Conservation (phyloP, 345 rosid species). For the Citrus unshiu region DNA sequence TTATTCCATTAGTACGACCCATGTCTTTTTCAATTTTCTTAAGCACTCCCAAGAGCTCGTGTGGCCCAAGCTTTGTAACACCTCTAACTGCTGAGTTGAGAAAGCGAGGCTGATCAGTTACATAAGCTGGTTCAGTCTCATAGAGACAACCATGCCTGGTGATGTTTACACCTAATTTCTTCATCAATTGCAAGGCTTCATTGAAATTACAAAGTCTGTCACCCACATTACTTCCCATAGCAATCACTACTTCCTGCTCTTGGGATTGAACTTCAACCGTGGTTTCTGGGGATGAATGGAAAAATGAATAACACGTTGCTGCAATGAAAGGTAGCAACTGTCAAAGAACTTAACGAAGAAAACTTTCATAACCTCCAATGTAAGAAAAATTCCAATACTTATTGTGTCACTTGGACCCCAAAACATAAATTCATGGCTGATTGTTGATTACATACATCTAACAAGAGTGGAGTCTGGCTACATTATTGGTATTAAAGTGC, state of each 20-base stretch:
- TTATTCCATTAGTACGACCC: conserved; percentile 72
- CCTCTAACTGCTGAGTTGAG: conserved; percentile 87
- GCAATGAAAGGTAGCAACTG: conserved; percentile 14
- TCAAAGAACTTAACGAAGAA: conserved; percentile 4
- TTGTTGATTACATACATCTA: neutral
- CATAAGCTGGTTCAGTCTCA: conserved; percentile 87
- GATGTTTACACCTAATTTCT: conserved; percentile 49
- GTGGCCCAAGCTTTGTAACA: conserved; percentile 76
- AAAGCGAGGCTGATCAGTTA: conserved; percentile 82
- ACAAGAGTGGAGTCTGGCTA: neutral
- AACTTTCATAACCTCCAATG: neutral
- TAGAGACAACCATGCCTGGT: conserved; percentile 78
- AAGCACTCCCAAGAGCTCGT: conserved; percentile 62
- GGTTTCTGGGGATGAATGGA: conserved; percentile 31
- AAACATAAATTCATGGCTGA: neutral
- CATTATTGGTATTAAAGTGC: neutral
- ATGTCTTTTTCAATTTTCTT: conserved; percentile 74
- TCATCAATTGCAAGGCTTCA: conserved; percentile 66
- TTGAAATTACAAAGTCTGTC: conserved; percentile 63
- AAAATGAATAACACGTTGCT: conserved; percentile 33
- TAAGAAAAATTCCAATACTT: neutral
- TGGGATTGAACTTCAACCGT: conserved; percentile 50
- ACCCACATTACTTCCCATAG: conserved; percentile 89
- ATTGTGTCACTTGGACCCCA: neutral
- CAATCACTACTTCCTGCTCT: conserved; percentile 83